Percentiles rank a stretch among this genome's conserved stretches.
Evolutionary conservation across 495 filamentous ascomycete genomes (phyloP).

Genomic region (Talaromyces nanjingensis): DNA sequence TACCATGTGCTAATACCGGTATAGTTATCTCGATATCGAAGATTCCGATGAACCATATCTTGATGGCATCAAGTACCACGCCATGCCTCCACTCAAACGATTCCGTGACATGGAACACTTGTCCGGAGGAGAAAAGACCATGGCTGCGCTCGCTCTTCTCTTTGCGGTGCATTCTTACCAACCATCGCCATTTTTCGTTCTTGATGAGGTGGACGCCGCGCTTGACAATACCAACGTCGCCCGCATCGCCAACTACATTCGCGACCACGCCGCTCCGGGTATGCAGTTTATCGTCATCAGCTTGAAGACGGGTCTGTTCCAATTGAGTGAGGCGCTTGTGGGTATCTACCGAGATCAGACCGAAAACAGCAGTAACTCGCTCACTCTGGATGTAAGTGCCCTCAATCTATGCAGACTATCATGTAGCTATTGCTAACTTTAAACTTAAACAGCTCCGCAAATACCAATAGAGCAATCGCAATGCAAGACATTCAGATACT

Average conservation of each 20-base stretch:
- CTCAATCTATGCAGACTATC: background rate
- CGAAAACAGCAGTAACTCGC: slow-evolving; percentile 76
- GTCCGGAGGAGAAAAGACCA: slow-evolving; percentile 96
- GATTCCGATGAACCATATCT: slow-evolving; percentile 88
- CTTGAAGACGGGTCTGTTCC: slow-evolving; percentile 89
- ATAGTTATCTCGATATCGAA: slow-evolving; percentile 79
- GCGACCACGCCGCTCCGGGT: slow-evolving; percentile 85
- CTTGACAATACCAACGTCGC: slow-evolving; percentile 95
- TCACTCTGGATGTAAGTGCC: slow-evolving; percentile 88
- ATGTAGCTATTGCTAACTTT: slow-evolving; percentile 5
- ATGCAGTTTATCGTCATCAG: slow-evolving; percentile 99
- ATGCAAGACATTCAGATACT: background rate
- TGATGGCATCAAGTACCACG: slow-evolving; percentile 93
- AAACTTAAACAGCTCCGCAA: slow-evolving; percentile 39
- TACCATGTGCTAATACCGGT: background rate
- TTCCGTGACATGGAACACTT: slow-evolving; percentile 99
- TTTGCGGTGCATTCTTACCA: slow-evolving; percentile 96
- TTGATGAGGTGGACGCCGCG: slow-evolving; percentile 96
- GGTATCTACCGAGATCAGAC: slow-evolving; percentile 93
- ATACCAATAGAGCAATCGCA: slow-evolving; percentile 27
- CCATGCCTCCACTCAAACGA: slow-evolving; percentile 96
- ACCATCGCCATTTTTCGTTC: slow-evolving; percentile 92
- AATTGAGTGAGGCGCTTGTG: slow-evolving; percentile 86
- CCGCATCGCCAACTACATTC: slow-evolving; percentile 91
- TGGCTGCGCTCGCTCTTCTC: slow-evolving; percentile 90